Conservation (phyloP, 1,284 basidiomycete genomes). For the Rhodotorula sp. region DNA sequence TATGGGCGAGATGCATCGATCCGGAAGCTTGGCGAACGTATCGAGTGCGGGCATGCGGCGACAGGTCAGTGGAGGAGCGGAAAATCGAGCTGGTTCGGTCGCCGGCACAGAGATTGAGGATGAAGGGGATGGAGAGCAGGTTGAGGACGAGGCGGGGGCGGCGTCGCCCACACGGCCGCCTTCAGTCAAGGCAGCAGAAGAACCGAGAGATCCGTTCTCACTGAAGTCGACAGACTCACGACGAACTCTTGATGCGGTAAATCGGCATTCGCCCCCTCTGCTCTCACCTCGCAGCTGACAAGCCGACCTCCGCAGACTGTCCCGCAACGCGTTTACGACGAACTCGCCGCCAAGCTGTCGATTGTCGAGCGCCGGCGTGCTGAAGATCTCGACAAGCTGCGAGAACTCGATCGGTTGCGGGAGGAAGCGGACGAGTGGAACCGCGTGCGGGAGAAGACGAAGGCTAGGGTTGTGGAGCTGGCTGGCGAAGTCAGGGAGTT, state of each 20-base stretch:
- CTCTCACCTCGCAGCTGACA: neutral
- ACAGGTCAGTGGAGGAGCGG: no score
- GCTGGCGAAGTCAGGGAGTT: constrained; percentile 72
- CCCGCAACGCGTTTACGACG: constrained; percentile 50
- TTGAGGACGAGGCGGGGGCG: no score
- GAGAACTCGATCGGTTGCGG: constrained; percentile 78
- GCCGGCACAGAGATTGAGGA: neutral
- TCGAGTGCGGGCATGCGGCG: no score
- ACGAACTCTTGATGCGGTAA: constrained; percentile 13
- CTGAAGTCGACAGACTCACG: constrained; percentile 8
- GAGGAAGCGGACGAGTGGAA: constrained; percentile 80
- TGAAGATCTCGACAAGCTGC: constrained; percentile 78
- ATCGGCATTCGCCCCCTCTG: neutral
- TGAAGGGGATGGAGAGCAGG: neutral
- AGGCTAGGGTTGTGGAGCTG: constrained; percentile 51
- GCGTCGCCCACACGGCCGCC: neutral
- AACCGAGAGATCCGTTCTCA: constrained; percentile 30
- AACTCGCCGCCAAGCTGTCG: constrained; percentile 76
- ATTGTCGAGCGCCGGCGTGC: constrained; percentile 80
- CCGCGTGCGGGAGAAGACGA: constrained; percentile 80
- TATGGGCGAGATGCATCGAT: no score
- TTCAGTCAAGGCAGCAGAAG: neutral
- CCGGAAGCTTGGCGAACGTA: no score
- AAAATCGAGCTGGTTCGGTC: neutral
- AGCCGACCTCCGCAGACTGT: constrained; percentile 26